phyloP scores from a whole-genome alignment of 2,329 filamentous ascomycete genomes.

The Cercospora sp. region DNA sequence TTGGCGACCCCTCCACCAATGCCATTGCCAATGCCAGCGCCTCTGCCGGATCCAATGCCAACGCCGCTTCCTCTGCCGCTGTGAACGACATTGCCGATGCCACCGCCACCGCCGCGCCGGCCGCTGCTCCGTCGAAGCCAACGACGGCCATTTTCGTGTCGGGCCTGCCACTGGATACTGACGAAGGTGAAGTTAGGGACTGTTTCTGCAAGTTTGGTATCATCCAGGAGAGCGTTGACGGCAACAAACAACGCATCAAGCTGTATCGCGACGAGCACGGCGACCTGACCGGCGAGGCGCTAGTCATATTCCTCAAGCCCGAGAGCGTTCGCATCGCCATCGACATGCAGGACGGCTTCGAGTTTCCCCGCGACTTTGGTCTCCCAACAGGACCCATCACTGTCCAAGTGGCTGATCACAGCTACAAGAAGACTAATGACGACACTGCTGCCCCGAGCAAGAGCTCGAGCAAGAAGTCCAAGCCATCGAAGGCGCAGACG shows the following conservation, averaged over 20 bases:
- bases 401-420: constrained; percentile 81
- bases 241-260: constrained; percentile 83
- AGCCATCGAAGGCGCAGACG: constrained; percentile 66
- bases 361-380: constrained; percentile 72
- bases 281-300: constrained; percentile 87
- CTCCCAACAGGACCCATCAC: constrained; percentile 41
- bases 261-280: constrained; percentile 82
- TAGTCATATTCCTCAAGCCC: constrained; percentile 89
- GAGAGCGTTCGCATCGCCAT: constrained; percentile 88
- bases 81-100: constrained; percentile 15
- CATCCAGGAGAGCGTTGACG: constrained; percentile 92
- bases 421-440: constrained; percentile 86
- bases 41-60: constrained; percentile 21
- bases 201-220: constrained; percentile 88
- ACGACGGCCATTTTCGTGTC: constrained; percentile 90
- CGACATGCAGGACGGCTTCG: constrained; percentile 75
- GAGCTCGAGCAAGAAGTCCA: constrained; percentile 34
- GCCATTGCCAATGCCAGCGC: constrained; percentile 8
- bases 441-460: constrained; percentile 41
- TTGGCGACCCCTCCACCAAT: constrained; percentile 12
- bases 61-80: constrained; percentile 11
- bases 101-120: constrained; percentile 6
- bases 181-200: constrained; percentile 75
- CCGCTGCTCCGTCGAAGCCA: constrained; percentile 12
- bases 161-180: constrained; percentile 77